Evolutionary conservation across 179 eudicot species (phyloP).

Genomic region (Amaranthus tricolor): DNA sequence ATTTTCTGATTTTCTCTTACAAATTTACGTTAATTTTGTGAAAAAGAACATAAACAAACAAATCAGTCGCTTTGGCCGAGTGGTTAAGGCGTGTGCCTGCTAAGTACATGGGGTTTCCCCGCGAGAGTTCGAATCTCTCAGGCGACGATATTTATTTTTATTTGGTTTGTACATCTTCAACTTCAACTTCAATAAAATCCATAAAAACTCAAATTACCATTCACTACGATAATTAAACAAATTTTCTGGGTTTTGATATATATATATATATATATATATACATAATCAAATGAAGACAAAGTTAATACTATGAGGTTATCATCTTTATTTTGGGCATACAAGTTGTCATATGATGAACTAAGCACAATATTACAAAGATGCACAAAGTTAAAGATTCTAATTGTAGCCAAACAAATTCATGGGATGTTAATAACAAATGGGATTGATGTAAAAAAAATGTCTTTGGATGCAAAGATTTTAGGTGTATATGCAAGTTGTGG

Average conservation of each 20-base stretch:
- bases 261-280: no score
- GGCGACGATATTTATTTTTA: conserved; percentile 18
- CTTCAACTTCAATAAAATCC: not conserved
- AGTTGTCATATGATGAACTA: conserved; percentile 28
- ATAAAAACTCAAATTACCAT: not conserved
- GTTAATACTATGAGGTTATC: conserved; percentile 19
- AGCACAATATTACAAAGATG: conserved; percentile 42
- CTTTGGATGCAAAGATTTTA: conserved; percentile 46
- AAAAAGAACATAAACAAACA: no score
- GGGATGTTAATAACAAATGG: conserved; percentile 39
- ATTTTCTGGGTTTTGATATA: not conserved
- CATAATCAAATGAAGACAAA: not conserved
- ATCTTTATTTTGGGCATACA: conserved; percentile 16
- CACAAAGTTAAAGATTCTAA: conserved; percentile 42
- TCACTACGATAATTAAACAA: not conserved
- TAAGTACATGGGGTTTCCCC: conserved; percentile 39
- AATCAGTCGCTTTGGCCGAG: conserved; percentile 41
- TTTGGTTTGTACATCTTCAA: not conserved
- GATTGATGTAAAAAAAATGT: conserved; percentile 20
- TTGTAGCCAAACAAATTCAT: conserved; percentile 57
- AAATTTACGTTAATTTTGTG: no score
- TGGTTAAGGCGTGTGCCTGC: conserved; percentile 55
- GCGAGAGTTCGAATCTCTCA: conserved; percentile 39
- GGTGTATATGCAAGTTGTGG: conserved; percentile 58
- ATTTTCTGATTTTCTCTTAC: no score